Base-by-base conservation (phyloP, 257 asterid species). In the Nicotiana sylvestris region DNA sequence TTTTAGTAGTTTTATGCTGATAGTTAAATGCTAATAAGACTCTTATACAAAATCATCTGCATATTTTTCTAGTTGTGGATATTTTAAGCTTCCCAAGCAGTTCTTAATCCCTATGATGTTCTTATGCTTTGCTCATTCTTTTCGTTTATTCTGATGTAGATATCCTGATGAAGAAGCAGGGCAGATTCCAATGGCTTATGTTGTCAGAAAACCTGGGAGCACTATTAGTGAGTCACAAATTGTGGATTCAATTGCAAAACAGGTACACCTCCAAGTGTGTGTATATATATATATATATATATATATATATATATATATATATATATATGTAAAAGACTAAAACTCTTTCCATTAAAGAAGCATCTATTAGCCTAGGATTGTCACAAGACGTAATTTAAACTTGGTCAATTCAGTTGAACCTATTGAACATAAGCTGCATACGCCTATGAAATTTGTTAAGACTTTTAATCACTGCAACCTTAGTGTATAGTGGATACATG, bases 81-180 rank as follows among this genome's bases (percentile, higher is more conserved):
- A 37, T 33, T 30, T 33, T 55, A 37, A 32, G 2, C 55, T 56
- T 60, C 67, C 68, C 57, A 66, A 83, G 51, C 30, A 16, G 10
- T 8, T 66, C 27, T 62, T n/a, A 17, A 15, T 13, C 13, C 7
- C 11, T 64, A 39, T 55, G 61, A 37, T 16, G 32, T 55, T 51
- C 49, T 5, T 21, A 21, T 74, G 81, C 30, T 33, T 57, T 1
- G 8, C 33, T 5, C 16, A 0, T n/a, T 4, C 69, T 39, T 17
- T 81, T 57, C 37, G 43, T 64, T 18, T 80, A 18, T 69, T 81
- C 35, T 18, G 46, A 55, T 77, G 70, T 89, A 96, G 99, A 82
- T 96, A 89, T 87, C 99, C 98, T 0, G 97, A 96, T 83, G 98
- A 96, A 78, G 98, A 90, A 82, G 98, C 98, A 16, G 99, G 99